Evolutionary conservation across 2,329 filamentous ascomycete species (phyloP).

Genomic region (Trichophyton verrucosum): DNA sequence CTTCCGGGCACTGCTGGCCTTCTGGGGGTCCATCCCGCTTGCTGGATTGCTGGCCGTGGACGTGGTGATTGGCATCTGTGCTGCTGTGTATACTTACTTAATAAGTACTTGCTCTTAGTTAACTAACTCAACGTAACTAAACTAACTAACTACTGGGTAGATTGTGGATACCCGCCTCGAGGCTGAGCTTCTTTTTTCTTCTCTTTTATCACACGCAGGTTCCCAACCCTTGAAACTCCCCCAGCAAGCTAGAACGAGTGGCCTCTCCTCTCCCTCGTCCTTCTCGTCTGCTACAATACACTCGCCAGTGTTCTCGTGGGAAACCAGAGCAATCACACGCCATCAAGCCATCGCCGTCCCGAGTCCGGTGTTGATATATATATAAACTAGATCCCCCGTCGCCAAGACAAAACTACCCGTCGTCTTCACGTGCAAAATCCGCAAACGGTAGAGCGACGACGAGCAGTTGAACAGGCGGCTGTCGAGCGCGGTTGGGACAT

Average conservation of each 20-base stretch:
- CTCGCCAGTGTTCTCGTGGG: neutral
- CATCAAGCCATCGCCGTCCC: too few species aligned
- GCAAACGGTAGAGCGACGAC: neutral
- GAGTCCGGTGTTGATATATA: neutral
- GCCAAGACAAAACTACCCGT: neutral
- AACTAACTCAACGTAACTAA: too few species aligned
- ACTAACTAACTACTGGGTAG: neutral
- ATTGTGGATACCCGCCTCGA: neutral
- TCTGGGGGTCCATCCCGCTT: neutral
- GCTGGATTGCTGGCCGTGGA: neutral
- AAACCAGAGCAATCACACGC: neutral
- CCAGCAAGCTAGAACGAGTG: neutral
- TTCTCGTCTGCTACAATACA: neutral
- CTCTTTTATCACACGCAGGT: neutral
- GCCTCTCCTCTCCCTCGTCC: neutral
- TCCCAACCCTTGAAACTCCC: neutral
- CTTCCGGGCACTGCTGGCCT: neutral
- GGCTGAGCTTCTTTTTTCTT: neutral
- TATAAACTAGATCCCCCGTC: neutral
- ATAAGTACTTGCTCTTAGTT: too few species aligned
- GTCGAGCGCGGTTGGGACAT: neutral
- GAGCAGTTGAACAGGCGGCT: neutral
- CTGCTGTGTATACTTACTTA: too few species aligned
- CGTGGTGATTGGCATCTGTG: neutral
- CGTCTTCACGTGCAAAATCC: neutral